Percentiles rank a stretch among this genome's conserved stretches.
Evolutionary conservation across 2,329 filamentous ascomycete genomes (phyloP).

Genomic region (Ophiognomonia clavigignenti-juglandacearum): DNA sequence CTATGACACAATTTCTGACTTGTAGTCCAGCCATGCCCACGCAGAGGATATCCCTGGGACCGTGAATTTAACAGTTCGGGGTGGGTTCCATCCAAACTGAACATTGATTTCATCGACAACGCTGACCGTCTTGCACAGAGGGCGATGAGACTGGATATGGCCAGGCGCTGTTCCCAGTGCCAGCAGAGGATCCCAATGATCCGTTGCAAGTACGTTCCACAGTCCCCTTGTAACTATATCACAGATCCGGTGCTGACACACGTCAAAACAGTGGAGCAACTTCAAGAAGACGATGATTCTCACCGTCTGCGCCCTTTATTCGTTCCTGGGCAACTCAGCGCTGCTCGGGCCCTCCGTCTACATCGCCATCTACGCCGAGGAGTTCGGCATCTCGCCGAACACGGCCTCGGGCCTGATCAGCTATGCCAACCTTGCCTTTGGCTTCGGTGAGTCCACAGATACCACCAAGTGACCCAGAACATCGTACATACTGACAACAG

Average conservation of each 20-base stretch:
- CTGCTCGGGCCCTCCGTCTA: conserved; percentile 55
- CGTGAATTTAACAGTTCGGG: conserved; percentile 40
- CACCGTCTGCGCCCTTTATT: conserved; percentile 48
- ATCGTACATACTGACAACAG: neutral
- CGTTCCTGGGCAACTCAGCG: conserved; percentile 54
- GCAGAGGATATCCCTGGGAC: conserved; percentile 53
- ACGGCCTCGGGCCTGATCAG: conserved; percentile 52
- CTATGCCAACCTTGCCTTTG: conserved; percentile 57
- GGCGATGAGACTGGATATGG: conserved; percentile 49
- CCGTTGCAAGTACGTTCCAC: too few species aligned
- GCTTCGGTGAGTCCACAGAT: conserved; percentile 37
- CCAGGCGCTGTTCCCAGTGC: conserved; percentile 56
- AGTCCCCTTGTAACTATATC: too few species aligned
- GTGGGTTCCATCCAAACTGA: conserved; percentile 15
- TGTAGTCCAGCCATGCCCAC: conserved; percentile 43
- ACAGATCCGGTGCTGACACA: too few species aligned
- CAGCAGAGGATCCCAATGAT: conserved; percentile 57
- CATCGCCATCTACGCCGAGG: conserved; percentile 47
- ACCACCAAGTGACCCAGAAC: neutral
- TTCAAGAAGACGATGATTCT: conserved; percentile 54
- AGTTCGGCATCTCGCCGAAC: conserved; percentile 45
- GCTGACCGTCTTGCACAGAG: conserved; percentile 6
- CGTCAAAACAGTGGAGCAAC: conserved; percentile 50
- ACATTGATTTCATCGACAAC: neutral
- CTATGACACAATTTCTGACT: neutral